Conservation (phyloP, 305 asterid genomes). For the Solanum chacoense region DNA sequence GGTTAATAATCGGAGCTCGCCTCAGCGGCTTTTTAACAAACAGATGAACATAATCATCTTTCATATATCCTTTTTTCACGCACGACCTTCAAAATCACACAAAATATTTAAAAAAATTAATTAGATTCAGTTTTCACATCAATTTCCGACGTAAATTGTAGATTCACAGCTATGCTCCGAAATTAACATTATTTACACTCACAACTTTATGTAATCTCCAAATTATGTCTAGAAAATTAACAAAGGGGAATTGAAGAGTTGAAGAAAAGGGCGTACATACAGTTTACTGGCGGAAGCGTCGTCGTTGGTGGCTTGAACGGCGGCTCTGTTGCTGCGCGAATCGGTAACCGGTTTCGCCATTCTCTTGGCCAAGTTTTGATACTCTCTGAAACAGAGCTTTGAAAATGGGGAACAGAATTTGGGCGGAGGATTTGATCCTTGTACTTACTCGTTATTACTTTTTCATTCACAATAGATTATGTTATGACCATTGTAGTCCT, state of each 20-base stretch:
- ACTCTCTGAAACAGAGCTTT: neutral
- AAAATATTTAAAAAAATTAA: neutral
- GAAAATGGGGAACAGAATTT: neutral
- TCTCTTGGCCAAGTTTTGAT: neutral
- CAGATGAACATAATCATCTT: conserved; percentile 78
- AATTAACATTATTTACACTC: neutral
- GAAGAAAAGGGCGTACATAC: conserved; percentile 18
- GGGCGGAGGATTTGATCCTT: neutral
- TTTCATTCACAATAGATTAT: neutral
- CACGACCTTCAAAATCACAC: conserved; percentile 52
- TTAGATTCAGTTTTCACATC: neutral
- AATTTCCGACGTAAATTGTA: neutral
- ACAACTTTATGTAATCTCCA: neutral
- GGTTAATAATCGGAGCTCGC: conserved; percentile 84
- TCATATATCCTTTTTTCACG: conserved; percentile 87
- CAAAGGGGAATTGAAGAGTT: neutral
- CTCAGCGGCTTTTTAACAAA: conserved; percentile 85
- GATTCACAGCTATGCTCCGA: neutral
- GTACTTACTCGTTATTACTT: neutral
- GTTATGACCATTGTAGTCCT: neutral
- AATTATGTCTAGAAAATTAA: neutral
- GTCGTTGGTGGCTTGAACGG: conserved; percentile 72
- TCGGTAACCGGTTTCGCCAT: conserved; percentile 56
- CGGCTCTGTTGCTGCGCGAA: conserved; percentile 62
- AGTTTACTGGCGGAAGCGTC: conserved; percentile 98